Evolutionary conservation across 2,329 filamentous ascomycete genomes (phyloP), one percentile per base, ranked within the genome.

Genomic region (Pseudogymnoascus sp.): DNA sequence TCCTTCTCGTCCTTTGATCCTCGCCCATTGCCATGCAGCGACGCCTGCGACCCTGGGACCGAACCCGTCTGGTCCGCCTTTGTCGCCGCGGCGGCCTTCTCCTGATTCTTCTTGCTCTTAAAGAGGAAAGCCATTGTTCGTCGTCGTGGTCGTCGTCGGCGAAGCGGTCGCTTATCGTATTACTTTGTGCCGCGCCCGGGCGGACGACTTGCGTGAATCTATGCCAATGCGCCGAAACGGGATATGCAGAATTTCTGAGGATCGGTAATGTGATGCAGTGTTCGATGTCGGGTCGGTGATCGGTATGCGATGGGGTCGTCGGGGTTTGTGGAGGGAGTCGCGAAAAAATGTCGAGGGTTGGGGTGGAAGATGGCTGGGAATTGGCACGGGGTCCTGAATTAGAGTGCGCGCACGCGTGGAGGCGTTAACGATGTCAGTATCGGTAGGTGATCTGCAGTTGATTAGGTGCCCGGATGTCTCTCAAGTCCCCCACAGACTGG

Each of bases 61-160:
- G 68, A 61, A 36, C 62, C 64, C 8, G 22, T 18, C 37, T 33
- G 25, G 57, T 71, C 70, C 61, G 62, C 47, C 36, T 61, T 58
- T 12, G 59, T 70, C 43, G 65, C 62, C 60, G 78, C 75, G 66
- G 82, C 72, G 62, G 76, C 77, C 71, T 85, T 82, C 68, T 87
- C 84, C 73, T 88, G 85, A 71, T 83, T 82, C 75, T 90, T 91
- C 76, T 91, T 91, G 61, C 86, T 89, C 74, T 90, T 90, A 79
- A 91, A 91, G 64, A 91, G 81, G 75, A 91, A 91, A 67, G 88
- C 86, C 88, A 91, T 91, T 75, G 74, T 75, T 71, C 72, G 68
- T 70, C 70, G 58, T 25, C 15, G 47, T 33, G 30, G 68, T 70
- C 70, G 58, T 59, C 2, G 25, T 36, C 18, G 50, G 18, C 70